These are phyloP conservation scores for Boletus edulis DNA, from an alignment of 768 basidiomycete species.

Conservation along the genomic window DNA sequence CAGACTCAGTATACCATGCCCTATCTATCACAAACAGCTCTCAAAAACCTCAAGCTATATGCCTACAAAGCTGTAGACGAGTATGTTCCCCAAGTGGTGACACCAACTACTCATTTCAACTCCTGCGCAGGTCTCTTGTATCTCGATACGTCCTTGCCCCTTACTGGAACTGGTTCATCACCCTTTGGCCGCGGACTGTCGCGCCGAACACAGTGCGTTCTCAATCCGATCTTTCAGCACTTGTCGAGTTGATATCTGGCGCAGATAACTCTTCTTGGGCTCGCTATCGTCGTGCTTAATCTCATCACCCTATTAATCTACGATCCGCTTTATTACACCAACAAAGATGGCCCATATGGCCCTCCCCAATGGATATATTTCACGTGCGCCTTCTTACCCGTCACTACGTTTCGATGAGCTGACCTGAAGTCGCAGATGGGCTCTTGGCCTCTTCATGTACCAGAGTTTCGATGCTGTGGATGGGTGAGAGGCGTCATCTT, in stretches of 20 bases:
- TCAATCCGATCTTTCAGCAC: background rate
- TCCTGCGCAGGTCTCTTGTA: constrained; percentile 57
- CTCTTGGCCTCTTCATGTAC: constrained; percentile 84
- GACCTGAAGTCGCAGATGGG: constrained; percentile 58
- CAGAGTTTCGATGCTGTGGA: constrained; percentile 90
- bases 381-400: constrained; percentile 51
- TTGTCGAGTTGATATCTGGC: background rate
- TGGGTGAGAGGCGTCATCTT: constrained; percentile 50
- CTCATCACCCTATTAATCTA: constrained; percentile 80
- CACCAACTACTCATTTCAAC: background rate
- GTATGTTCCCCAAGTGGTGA: constrained; percentile 32
- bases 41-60: constrained; percentile 75
- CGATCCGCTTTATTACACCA: constrained; percentile 73
- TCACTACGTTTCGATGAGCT: background rate
- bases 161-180: constrained; percentile 92
- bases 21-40: constrained; percentile 61
- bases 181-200: constrained; percentile 76
- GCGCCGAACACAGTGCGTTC: constrained; percentile 84
- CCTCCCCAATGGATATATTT: constrained; percentile 89
- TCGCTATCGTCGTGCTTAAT: constrained; percentile 79
- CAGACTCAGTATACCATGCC: constrained; percentile 40
- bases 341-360: constrained; percentile 57
- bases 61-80: constrained; percentile 81
- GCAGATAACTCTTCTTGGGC: constrained; percentile 90
- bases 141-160: constrained; percentile 77